phyloP scores from a whole-genome alignment of 306 rosid genomes.

The Rosa persica region DNA sequence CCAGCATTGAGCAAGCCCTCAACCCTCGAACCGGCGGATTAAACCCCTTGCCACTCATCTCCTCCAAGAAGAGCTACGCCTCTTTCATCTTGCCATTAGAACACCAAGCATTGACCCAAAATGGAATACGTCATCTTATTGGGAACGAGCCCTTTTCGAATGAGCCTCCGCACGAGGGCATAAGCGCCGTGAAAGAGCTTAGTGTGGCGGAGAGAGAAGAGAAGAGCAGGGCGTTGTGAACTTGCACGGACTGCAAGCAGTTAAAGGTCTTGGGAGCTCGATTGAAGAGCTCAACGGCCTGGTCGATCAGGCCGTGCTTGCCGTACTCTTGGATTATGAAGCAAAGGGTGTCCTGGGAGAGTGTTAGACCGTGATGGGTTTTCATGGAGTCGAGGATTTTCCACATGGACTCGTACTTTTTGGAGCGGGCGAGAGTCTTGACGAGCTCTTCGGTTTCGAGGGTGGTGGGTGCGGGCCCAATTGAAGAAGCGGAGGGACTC shows the following conservation, averaged over 20 bases:
- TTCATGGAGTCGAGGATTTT: constrained; percentile 59
- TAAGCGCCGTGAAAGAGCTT: constrained; percentile 83
- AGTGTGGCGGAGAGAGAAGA: constrained; percentile 63
- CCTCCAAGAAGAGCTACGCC: constrained; percentile 64
- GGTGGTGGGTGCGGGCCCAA: constrained; percentile 70
- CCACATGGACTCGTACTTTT: constrained; percentile 87
- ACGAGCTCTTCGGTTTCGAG: constrained; percentile 84
- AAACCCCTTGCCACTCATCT: constrained; percentile 78
- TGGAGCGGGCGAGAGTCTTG: constrained; percentile 61
- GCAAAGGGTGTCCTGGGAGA: constrained; percentile 67
- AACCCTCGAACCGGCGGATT: constrained; percentile 80
- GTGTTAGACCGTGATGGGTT: constrained; percentile 37
- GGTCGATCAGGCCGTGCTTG: constrained; percentile 63
- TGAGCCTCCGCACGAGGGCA: constrained; percentile 70
- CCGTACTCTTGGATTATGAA: constrained; percentile 67
- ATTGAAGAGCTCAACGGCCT: constrained; percentile 74
- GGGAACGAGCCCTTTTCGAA: constrained; percentile 53
- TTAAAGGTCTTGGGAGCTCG: constrained; percentile 39
- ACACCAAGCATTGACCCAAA: constrained; percentile 92
- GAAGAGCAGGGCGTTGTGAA: constrained; percentile 55
- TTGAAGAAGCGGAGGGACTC: constrained; percentile 87
- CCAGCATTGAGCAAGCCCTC: constrained; percentile 83
- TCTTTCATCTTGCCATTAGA: constrained; percentile 74
- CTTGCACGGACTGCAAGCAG: constrained; percentile 46
- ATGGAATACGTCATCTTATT: constrained; percentile 62